phyloP scores from a whole-genome alignment of 345 rosid genomes.

The Psidium guajava region DNA sequence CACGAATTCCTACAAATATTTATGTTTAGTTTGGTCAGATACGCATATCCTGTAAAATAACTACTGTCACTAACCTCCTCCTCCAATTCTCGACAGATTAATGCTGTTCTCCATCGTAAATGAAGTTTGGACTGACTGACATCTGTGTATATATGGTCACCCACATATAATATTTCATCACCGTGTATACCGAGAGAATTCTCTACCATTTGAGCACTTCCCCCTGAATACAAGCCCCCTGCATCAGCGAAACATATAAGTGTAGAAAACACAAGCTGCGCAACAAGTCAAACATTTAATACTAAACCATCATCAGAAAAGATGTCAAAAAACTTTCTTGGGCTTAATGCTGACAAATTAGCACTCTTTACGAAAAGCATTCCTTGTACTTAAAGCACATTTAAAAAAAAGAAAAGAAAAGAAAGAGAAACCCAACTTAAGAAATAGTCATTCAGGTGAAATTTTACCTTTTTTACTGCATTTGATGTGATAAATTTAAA shows the following conservation, averaged over 20 bases:
- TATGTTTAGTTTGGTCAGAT: background rate
- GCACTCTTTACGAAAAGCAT: background rate
- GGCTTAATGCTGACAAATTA: background rate
- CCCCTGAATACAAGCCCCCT: slow-evolving; percentile 92
- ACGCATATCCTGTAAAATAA: background rate
- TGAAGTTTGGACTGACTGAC: slow-evolving; percentile 91
- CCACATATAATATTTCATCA: slow-evolving; percentile 92
- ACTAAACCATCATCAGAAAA: background rate
- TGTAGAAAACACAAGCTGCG: background rate
- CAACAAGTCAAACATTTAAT: background rate
- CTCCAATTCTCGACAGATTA: slow-evolving; percentile 89
- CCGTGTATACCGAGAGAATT: slow-evolving; percentile 79
- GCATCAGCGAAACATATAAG: background rate
- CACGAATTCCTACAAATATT: background rate
- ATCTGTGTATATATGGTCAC: slow-evolving; percentile 96
- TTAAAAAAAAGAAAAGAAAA: no score
- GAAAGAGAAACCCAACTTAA: background rate
- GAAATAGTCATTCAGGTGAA: background rate
- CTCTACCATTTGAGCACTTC: slow-evolving; percentile 96
- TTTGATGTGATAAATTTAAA: background rate
- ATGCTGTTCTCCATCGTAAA: slow-evolving; percentile 88
- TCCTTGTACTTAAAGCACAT: background rate
- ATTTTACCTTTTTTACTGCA: background rate
- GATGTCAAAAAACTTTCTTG: background rate
- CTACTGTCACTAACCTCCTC: slow-evolving; percentile 53